Conservation (phyloP, 2,329 filamentous ascomycete species). For the Pezicula carpinea region DNA sequence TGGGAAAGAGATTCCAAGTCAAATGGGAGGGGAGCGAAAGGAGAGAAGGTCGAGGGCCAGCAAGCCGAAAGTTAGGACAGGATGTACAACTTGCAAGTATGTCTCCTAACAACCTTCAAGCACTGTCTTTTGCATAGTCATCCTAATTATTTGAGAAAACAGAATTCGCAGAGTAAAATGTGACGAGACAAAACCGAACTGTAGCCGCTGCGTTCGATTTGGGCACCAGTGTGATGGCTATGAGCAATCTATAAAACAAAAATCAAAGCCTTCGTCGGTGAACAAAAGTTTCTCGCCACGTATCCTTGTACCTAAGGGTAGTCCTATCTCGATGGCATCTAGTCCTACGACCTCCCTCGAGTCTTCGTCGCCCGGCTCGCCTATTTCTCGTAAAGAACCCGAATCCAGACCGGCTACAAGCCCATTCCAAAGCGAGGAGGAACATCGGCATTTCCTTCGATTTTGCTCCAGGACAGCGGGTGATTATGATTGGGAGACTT, state of each 20-base stretch:
- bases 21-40: neutral
- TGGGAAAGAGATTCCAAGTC: neutral
- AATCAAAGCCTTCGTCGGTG: conserved; percentile 6
- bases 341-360: neutral
- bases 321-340: neutral
- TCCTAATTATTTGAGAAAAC: conserved; percentile 4
- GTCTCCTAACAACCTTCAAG: conserved; percentile 1
- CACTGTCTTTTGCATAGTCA: neutral
- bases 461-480: conserved; percentile 12
- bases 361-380: neutral
- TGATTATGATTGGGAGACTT: neutral
- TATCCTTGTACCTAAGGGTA: neutral
- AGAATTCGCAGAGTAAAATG: conserved; percentile 29
- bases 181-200: conserved; percentile 27
- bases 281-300: neutral
- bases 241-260: conserved; percentile 4
- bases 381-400: neutral
- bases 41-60: conserved; percentile 18
- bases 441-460: conserved; percentile 14
- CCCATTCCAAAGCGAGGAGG: conserved; percentile 12
- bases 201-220: conserved; percentile 24
- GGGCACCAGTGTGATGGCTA: conserved; percentile 30
- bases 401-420: neutral
- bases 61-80: conserved; percentile 27
- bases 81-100: conserved; percentile 29